Conservation (phyloP, 495 filamentous ascomycete species). For the Neurospora sp. region DNA sequence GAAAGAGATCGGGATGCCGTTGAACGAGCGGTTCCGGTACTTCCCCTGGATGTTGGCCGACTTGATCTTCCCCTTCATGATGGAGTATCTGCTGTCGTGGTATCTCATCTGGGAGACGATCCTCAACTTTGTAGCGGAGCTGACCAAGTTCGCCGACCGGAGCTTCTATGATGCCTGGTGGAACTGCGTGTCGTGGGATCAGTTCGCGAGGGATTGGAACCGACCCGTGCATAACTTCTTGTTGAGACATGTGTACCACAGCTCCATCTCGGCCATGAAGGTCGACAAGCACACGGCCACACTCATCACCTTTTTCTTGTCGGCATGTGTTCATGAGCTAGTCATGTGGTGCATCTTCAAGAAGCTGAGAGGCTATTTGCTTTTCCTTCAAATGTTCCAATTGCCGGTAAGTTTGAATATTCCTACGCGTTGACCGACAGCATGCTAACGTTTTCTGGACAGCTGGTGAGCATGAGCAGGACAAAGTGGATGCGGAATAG, state of each 20-base stretch:
- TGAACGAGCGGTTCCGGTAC: slow-evolving; percentile 46
- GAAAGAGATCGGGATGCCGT: slow-evolving; percentile 51
- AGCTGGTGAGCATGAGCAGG: slow-evolving; percentile 50
- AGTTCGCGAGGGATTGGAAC: slow-evolving; percentile 71
- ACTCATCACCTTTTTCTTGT: slow-evolving; percentile 62
- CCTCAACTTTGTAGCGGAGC: slow-evolving; percentile 63
- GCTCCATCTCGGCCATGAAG: slow-evolving; percentile 57
- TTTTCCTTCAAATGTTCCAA: slow-evolving; percentile 61
- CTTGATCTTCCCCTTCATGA: slow-evolving; percentile 63
- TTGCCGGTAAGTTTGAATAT: slow-evolving; percentile 35
- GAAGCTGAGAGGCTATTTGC: slow-evolving; percentile 63
- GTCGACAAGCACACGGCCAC: slow-evolving; percentile 60
- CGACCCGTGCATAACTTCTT: slow-evolving; percentile 59
- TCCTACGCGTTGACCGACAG: not conserved
- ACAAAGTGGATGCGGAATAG: slow-evolving; percentile 50
- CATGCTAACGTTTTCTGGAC: slow-evolving; percentile 1
- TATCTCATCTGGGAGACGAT: slow-evolving; percentile 77
- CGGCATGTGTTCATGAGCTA: slow-evolving; percentile 60
- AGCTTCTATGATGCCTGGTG: slow-evolving; percentile 71
- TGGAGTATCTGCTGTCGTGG: slow-evolving; percentile 62
- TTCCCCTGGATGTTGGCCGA: slow-evolving; percentile 63
- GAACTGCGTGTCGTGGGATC: slow-evolving; percentile 52
- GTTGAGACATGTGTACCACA: slow-evolving; percentile 65
- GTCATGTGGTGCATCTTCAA: slow-evolving; percentile 72
- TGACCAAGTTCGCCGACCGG: slow-evolving; percentile 67